Evolutionary conservation across 148 eudicot genomes (phyloP).

Genomic region (Oxyria digyna): DNA sequence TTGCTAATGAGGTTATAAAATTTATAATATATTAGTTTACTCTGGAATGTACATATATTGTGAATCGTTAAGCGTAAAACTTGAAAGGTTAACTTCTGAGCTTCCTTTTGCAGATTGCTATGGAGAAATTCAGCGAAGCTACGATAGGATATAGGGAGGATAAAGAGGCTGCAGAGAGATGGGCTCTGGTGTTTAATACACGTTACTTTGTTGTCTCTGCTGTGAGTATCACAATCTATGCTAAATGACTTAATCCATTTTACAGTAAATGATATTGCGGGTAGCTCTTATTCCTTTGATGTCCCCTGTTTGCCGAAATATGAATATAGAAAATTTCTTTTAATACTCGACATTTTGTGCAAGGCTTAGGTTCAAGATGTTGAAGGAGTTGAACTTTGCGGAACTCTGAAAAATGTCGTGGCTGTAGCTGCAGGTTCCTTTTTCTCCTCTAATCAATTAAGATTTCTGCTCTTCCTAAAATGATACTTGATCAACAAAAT

Average conservation of each 20-base stretch:
- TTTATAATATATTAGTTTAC: neutral
- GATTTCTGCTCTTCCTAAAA: neutral
- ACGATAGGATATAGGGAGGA: slow-evolving; percentile 66
- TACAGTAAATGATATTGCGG: neutral
- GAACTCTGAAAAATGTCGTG: slow-evolving; percentile 92
- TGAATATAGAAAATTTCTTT: neutral
- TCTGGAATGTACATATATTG: neutral
- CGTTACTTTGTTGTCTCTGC: slow-evolving; percentile 69
- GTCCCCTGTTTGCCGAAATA: neutral
- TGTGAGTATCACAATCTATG: slow-evolving; percentile 36
- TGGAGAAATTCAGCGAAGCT: slow-evolving; percentile 89
- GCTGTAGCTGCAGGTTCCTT: slow-evolving; percentile 86
- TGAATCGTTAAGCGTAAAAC: neutral
- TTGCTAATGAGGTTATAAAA: slow-evolving; percentile 65
- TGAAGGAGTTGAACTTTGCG: slow-evolving; percentile 97
- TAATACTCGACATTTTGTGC: slow-evolving; percentile 2
- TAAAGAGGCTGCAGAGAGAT: slow-evolving; percentile 66
- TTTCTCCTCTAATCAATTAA: neutral
- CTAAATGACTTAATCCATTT: neutral
- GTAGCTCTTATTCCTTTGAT: neutral
- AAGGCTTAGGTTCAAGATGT: slow-evolving; percentile 64
- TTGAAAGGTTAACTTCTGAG: neutral
- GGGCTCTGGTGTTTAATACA: slow-evolving; percentile 74
- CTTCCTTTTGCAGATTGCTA: slow-evolving; percentile 55
- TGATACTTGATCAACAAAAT: neutral